Evolutionary conservation across 495 filamentous ascomycete species (phyloP), one percentile per base, ranked within the genome.

Genomic region (Aspergillus haitiensis): DNA sequence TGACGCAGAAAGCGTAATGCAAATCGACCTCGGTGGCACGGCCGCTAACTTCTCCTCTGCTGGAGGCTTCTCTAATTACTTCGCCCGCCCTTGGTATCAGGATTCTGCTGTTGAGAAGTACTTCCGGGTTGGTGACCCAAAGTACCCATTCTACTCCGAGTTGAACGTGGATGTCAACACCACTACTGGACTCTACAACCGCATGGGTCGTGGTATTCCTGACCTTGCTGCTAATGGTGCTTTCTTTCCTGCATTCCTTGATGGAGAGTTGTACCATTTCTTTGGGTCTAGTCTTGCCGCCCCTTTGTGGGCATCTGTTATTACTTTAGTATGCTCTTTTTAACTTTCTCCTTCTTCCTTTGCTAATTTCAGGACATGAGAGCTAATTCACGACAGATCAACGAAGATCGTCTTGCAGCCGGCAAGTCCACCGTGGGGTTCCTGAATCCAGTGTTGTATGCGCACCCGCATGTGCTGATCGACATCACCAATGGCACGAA

Each of bases 1-100:
- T 15, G 65, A 65, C 68, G 74, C 49, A 71, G 81, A 62, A 70
- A 81, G 60, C 70, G 73, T 56, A 64, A 44, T 52, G 39, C 52
- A 61, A 50, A 39, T 36, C n/a, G 35, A 42, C n/a, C 46, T 61
- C n/a, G 46, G 48, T n/a, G 37, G 46, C 36, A 58, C 80, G 64
- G 64, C 76, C 55, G 61, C 68, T 33, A 64, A 81, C 56, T 78
- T 83, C 71, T 70, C 72, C 21, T 84, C 81, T 7, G 86, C 86
- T 21, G 86, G 87, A 37, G 87, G 86, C 11, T 90, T 90, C 72
- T 85, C 58, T 60, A 89, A 90, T 64, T 74, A 88, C 68, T 91
- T 86, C 70, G 65, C 73, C 16, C 69, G 78, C 9, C 86, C 88
- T 0, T 49, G 59, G 7, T 91, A 84, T 63, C 88, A 92, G 67